Evolutionary conservation across 2,329 filamentous ascomycete genomes (phyloP), one percentile per base, ranked within the genome.

Genomic region (Nemania abortiva): DNA sequence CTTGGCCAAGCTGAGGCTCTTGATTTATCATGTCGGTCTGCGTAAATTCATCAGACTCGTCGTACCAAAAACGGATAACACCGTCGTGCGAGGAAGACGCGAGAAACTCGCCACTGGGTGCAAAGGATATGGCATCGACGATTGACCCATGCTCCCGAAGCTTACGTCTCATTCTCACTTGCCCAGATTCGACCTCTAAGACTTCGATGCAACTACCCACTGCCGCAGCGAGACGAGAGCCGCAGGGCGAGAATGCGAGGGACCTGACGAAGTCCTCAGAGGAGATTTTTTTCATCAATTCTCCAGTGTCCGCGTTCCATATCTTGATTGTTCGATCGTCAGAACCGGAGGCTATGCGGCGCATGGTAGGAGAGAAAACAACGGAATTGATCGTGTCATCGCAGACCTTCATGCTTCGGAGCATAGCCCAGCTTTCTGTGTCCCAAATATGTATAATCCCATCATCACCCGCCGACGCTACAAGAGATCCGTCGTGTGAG

Each of bases 401-500:
- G 18, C n/a, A 15, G 15, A 13, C 42, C 42, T n/a, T 47, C 6
- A 47, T 13, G 6, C 5, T n/a, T 18, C 18, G 42, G 42, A n/a
- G 42, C n/a, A n/a, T 13, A 20, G 18, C 2, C 42, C 42, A 15
- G 11, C 11, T 47, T n/a, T 47, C 15, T 47, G 42, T 18, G 42
- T 47, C 42, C 42, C 42, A 47, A 15, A 47, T 47, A 47, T 20
- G 42, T 47, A 47, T 47, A 47, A 47, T 15, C 15, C 4, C 18
- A 5, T 47, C 18, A 47, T 47, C 42, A 15, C 42, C 42, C 4
- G 42, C 42, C 18, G 42, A 47, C n/a, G 18, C 42, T 47, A 47
- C n/a, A n/a, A 47, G 42, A 47, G 11, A 47, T 18, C 42, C 42
- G n/a, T 47, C 42, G 42, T n/a, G 42, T 47, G 42, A 47, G 42